Base-by-base conservation (phyloP, 345 rosid genomes). In the Durio zibethinus region DNA sequence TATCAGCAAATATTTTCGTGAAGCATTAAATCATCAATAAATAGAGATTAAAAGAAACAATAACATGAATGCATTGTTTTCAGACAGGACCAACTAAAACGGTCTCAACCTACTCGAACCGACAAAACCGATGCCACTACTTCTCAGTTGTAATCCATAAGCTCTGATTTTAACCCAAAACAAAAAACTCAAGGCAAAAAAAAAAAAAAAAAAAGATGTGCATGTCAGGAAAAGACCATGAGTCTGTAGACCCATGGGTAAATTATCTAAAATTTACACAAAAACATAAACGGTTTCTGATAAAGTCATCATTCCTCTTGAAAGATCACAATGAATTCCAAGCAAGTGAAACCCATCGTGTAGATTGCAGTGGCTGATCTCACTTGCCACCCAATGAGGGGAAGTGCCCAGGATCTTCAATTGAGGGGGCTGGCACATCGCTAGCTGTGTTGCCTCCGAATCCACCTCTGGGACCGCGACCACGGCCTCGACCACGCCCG, bases 331-430 rank as follows among this genome's bases (percentile, higher is more conserved):
- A 29, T 61, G 77, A 74, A 54, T 75, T 74, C 82, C 79, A 75
- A 10, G 72, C 68, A 23, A 23, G 10, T 52, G 61, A 68, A 57
- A 61, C 50, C 68, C 80, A 64, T 10, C 16, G 76, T 20, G 50
- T 10, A 11, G 61, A 64, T 52, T 57, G 64, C 53, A 57, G 48
- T 21, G 20, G 25, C n/a, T 38, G 33, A 71, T 79, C 79, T 92
- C 93, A 93, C 86, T 91, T 93, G 82, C 93, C 98, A 75, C 97
- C 93, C 82, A 96, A 86, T 53, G 98, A 23, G 52, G 99, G 99
- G 93, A 96, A 96, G 73, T 93, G 97, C 42, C 91, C 93, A 5
- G 87, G 86, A 79, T 96, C 99, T 77, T 80, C 92, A 45, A 96
- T 93, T 15, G 85, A 78, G 2, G 97, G 98, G 0, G 98, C 95